These are phyloP conservation scores for Cornus controversa DNA, from an alignment of 148 eudicot species.

Conservation along the genomic window DNA sequence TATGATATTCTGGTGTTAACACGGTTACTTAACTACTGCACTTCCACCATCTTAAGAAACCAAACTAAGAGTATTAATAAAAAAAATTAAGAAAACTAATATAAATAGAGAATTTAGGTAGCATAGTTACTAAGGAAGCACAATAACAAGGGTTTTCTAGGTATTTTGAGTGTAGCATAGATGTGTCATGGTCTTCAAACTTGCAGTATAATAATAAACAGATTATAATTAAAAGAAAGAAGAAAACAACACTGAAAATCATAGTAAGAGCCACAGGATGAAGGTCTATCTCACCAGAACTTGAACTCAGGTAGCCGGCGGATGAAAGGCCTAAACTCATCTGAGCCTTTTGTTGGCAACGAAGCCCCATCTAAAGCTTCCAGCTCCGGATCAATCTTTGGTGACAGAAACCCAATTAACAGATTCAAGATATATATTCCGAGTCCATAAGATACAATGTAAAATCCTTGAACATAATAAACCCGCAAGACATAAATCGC, in stretches of 20 bases:
- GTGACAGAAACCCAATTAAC: constrained; percentile 84
- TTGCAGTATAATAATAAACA: neutral
- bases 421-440: constrained; percentile 75
- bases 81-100: too few relatives aligned
- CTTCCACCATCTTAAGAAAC: neutral
- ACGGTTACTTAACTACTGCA: neutral
- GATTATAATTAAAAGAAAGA: too few relatives aligned
- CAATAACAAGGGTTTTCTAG: neutral
- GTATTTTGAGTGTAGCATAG: neutral
- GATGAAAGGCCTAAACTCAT: constrained; percentile 71
- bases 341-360: constrained; percentile 59
- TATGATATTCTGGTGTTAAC: neutral
- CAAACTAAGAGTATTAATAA: neutral
- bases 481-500: constrained; percentile 51
- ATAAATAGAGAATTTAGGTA: neutral
- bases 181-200: neutral
- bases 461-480: constrained; percentile 62
- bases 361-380: constrained; percentile 66
- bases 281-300: constrained; percentile 51
- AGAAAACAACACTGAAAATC: neutral
- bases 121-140: neutral
- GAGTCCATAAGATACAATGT: constrained; percentile 72
- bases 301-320: constrained; percentile 85
- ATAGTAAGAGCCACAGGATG: neutral
- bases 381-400: constrained; percentile 73